Conservation (phyloP, 1,284 basidiomycete species). For the Puccinia horiana region DNA sequence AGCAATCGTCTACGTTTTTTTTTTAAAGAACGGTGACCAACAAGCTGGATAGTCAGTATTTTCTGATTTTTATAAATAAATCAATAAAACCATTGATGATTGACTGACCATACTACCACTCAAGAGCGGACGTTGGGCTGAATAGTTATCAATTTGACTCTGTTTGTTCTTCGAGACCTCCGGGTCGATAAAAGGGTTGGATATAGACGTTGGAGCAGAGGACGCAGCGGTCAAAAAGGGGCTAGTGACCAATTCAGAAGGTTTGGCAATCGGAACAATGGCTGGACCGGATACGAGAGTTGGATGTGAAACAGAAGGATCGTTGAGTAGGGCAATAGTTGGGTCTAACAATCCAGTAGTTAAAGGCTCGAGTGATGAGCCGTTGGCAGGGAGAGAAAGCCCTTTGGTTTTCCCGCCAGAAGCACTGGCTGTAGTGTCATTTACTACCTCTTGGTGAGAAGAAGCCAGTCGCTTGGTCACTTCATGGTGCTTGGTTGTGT, state of each 20-base stretch:
- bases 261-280: not conserved
- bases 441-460: not conserved
- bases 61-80: not conserved
- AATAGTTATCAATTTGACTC: not conserved
- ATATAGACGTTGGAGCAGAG: not conserved
- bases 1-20: slow-evolving; percentile 12
- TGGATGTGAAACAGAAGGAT: not conserved
- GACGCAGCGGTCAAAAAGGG: not conserved
- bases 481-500: not conserved
- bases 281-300: not conserved
- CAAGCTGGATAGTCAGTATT: not conserved
- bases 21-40: not conserved
- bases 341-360: not conserved
- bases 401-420: not conserved
- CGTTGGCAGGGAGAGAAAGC: not conserved
- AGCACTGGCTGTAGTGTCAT: not conserved
- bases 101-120: slow-evolving; percentile 15
- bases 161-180: not conserved
- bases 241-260: not conserved
- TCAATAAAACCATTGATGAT: not conserved
- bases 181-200: not conserved
- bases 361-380: not conserved
- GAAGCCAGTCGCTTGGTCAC: not conserved
- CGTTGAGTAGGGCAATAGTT: not conserved
- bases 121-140: not conserved